phyloP scores from a whole-genome alignment of 176 grass and related monocot genomes.

The Guadua angustifolia region DNA sequence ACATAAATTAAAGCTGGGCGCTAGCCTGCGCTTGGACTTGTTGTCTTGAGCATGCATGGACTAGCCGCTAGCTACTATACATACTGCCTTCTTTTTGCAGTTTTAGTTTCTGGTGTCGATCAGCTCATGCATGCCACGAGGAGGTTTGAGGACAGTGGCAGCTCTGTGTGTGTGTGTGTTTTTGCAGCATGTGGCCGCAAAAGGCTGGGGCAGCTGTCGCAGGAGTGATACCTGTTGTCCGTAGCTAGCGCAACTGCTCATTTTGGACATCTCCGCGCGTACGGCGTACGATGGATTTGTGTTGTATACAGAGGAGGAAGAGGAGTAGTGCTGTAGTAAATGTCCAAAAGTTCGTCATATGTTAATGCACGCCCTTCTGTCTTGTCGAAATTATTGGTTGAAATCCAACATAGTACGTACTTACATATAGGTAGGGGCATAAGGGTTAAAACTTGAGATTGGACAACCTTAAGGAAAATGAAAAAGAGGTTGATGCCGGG shows the following conservation, averaged over 20 bases:
- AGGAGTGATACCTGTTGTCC: constrained; percentile 1
- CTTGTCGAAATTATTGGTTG: neutral
- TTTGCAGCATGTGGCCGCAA: constrained; percentile 37
- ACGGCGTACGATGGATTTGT: neutral
- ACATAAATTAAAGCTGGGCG: constrained; percentile 50
- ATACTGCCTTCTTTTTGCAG: constrained; percentile 33
- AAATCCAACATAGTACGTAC: neutral
- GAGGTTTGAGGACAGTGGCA: neutral
- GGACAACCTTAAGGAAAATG: neutral
- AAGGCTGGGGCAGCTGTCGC: constrained; percentile 51
- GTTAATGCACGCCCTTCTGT: neutral
- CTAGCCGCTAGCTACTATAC: neutral
- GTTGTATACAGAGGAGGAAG: neutral
- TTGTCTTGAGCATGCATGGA: constrained; percentile 47
- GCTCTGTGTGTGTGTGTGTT: constrained; percentile 9
- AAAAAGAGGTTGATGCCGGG: neutral
- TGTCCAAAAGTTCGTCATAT: neutral
- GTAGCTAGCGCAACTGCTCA: neutral
- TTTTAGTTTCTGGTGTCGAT: constrained; percentile 42
- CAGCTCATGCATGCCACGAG: constrained; percentile 35
- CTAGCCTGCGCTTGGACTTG: constrained; percentile 42
- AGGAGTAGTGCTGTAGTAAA: neutral
- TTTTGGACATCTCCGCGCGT: neutral
- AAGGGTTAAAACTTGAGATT: neutral
- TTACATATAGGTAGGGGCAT: neutral